A percentile compares a stretch with the other conserved stretches of the same genome.
Evolutionary conservation across 345 rosid genomes (phyloP).

Genomic region (Atalantia buxifolia): DNA sequence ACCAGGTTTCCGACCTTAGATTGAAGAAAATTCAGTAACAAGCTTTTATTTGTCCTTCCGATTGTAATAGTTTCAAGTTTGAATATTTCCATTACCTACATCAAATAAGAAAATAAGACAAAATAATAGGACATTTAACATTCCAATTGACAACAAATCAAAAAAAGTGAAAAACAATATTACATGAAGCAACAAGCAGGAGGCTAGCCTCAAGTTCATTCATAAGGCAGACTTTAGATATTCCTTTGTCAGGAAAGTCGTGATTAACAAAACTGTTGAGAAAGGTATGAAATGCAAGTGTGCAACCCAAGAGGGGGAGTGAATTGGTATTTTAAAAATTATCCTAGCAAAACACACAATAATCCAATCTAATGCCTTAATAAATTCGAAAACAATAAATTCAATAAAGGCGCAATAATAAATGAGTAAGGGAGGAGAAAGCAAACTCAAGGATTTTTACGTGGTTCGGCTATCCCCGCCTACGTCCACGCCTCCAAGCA

Average conservation of each 20-base stretch:
- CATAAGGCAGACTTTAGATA: constrained; percentile 85
- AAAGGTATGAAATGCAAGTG: too few species aligned
- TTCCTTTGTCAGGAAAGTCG: constrained; percentile 80
- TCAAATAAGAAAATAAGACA: not conserved
- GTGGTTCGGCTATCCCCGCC: too few species aligned
- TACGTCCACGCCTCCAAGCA: too few species aligned
- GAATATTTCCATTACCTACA: constrained; percentile 85
- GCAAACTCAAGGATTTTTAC: too few species aligned
- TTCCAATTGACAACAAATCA: not conserved
- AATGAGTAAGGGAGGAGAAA: too few species aligned
- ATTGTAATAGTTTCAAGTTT: constrained; percentile 88
- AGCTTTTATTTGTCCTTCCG: constrained; percentile 71
- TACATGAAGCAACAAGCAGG: constrained; percentile 93
- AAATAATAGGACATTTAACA: too few species aligned
- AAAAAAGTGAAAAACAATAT: constrained; percentile 16
- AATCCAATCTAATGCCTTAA: too few species aligned
- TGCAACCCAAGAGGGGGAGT: too few species aligned
- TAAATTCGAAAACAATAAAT: too few species aligned
- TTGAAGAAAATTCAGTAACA: constrained; percentile 88
- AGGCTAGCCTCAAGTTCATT: constrained; percentile 95
- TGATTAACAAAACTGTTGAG: constrained; percentile 91
- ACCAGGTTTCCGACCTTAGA: constrained; percentile 86
- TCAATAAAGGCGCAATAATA: too few species aligned
- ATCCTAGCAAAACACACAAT: too few species aligned
- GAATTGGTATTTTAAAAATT: too few species aligned